Conservation (phyloP, 257 asterid species). For the Nicotiana undulata region DNA sequence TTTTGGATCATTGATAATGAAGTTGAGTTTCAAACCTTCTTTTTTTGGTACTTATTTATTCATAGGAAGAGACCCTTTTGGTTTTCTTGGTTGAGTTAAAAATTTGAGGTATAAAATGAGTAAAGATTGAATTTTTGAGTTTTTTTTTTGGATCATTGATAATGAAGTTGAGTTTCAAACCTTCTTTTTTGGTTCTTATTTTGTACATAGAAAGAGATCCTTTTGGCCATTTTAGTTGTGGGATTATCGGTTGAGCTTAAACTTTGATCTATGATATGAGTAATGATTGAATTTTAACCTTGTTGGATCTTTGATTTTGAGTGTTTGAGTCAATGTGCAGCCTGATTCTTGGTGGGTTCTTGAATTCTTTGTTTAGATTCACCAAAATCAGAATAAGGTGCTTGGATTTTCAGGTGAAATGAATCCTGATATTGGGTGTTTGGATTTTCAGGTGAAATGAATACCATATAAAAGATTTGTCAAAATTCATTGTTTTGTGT, state of each 20-base stretch:
- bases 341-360: slow-evolving; percentile 7
- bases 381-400: slow-evolving; percentile 8
- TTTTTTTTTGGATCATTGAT: not conserved
- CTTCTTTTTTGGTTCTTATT: not conserved
- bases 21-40: not conserved
- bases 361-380: not conserved
- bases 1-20: not conserved
- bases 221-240: not conserved
- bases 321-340: slow-evolving; percentile 6
- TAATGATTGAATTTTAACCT: slow-evolving; percentile 2
- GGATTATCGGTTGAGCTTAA: not conserved
- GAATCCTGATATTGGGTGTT: not conserved
- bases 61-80: not conserved
- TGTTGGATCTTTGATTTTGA: slow-evolving; percentile 7
- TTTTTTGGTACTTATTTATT: not conserved
- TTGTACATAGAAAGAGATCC: not conserved
- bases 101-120: not conserved
- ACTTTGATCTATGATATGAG: too few relatives aligned
- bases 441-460: slow-evolving; percentile 3
- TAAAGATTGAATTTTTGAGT: not conserved
- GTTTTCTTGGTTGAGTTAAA: not conserved
- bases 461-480: not conserved
- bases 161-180: not conserved
- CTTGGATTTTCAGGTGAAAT: not conserved
- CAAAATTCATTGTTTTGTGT: not conserved